Conservation (phyloP, 768 basidiomycete species). For the Collybiopsis luxurians region DNA sequence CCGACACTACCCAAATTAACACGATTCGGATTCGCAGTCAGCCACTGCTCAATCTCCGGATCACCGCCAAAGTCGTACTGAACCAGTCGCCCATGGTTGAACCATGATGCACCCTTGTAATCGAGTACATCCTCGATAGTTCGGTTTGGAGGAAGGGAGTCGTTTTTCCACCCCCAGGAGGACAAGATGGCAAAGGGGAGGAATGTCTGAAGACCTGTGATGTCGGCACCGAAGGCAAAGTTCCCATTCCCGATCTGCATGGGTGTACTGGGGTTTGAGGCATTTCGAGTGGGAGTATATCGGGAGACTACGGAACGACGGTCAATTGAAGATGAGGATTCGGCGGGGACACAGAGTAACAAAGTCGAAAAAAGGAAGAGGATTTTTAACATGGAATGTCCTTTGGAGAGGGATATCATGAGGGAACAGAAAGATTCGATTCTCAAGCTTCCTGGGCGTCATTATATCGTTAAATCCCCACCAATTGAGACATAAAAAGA, state of each 20-base stretch:
- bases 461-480: too few species aligned
- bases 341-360: background rate
- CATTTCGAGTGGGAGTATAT: conserved; percentile 50
- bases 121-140: conserved; percentile 41
- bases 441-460: too few species aligned
- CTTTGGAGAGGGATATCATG: too few species aligned
- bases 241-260: conserved; percentile 63
- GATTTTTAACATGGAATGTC: too few species aligned
- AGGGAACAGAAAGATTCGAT: too few species aligned
- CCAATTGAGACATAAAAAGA: too few species aligned
- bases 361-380: background rate
- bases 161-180: conserved; percentile 63
- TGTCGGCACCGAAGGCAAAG: conserved; percentile 58
- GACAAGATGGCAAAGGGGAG: conserved; percentile 54
- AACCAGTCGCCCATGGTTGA: conserved; percentile 47
- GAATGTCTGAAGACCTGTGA: conserved; percentile 59
- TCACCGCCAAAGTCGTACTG: conserved; percentile 51
- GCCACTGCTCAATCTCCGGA: conserved; percentile 46
- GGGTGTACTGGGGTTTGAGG: conserved; percentile 44
- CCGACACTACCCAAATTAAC: conserved; percentile 54
- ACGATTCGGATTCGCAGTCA: conserved; percentile 56
- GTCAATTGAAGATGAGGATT: conserved; percentile 27
- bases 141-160: conserved; percentile 42
- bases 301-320: conserved; percentile 42
- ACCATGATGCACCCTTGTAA: conserved; percentile 49